Evolutionary conservation across 2,329 filamentous ascomycete genomes (phyloP).

Genomic region (Aspergillus felis): DNA sequence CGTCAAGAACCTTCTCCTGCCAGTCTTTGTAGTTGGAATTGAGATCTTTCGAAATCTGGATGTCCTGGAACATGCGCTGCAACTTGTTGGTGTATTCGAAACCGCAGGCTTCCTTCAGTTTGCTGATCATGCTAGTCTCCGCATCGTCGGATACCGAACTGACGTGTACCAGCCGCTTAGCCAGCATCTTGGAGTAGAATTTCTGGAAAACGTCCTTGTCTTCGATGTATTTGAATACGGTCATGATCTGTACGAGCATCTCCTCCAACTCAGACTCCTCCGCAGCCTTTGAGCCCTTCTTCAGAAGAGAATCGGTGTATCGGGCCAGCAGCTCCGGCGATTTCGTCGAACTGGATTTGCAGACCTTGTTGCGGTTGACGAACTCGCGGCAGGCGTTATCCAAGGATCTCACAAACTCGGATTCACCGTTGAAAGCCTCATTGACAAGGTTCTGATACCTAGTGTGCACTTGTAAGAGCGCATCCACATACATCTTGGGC

Average conservation of each 20-base stretch:
- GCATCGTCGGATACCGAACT: slow-evolving; percentile 96
- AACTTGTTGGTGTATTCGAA: slow-evolving; percentile 99
- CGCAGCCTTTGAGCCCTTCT: slow-evolving; percentile 83
- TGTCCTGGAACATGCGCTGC: slow-evolving; percentile 99
- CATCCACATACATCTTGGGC: slow-evolving; percentile 94
- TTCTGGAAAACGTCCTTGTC: slow-evolving; percentile 99
- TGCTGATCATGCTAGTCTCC: slow-evolving; percentile 99
- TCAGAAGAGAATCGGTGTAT: slow-evolving; percentile 87
- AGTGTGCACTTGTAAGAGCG: slow-evolving; percentile 87
- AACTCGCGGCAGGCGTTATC: slow-evolving; percentile 98
- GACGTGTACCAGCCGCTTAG: slow-evolving; percentile 88
- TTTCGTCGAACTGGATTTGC: slow-evolving; percentile 87
- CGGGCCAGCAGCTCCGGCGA: slow-evolving; percentile 93
- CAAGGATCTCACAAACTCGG: slow-evolving; percentile 91
- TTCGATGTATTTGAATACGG: slow-evolving; percentile 99
- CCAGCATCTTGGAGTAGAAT: slow-evolving; percentile 96
- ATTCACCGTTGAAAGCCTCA: slow-evolving; percentile 88
- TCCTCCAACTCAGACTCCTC: slow-evolving; percentile 93
- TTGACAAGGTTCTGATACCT: slow-evolving; percentile 91
- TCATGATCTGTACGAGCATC: slow-evolving; percentile 91
- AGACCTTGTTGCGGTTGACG: slow-evolving; percentile 95
- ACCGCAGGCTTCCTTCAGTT: slow-evolving; percentile 95
- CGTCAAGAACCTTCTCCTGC: slow-evolving; percentile 63
- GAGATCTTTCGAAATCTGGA: slow-evolving; percentile 97
- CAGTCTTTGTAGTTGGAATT: slow-evolving; percentile 83